Percentiles rank a stretch among this genome's conserved stretches.
Evolutionary conservation across 768 basidiomycete species (phyloP).

Genomic region (Podaxis sp.): DNA sequence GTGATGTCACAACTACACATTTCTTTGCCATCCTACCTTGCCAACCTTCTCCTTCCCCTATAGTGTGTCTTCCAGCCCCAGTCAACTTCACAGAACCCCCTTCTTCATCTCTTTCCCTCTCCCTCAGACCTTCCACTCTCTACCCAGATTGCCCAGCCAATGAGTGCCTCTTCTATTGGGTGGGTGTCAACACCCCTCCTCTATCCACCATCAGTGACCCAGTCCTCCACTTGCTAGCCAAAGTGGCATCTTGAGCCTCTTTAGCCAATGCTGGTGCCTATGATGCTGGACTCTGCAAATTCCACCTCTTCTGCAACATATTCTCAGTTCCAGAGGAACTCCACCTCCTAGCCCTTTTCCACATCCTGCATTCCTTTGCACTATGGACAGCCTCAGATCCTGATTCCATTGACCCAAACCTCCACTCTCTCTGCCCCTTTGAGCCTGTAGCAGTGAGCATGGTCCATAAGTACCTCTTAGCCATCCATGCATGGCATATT

Average conservation of each 20-base stretch:
- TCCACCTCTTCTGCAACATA: constrained; percentile 26
- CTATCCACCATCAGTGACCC: constrained; percentile 22
- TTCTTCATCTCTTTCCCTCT: constrained; percentile 1
- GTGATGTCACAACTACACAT: neutral
- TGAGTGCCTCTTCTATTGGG: constrained; percentile 23
- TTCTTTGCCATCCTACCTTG: no score
- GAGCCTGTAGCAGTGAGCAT: constrained; percentile 29
- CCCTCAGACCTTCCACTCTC: constrained; percentile 20
- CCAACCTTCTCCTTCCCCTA: no score
- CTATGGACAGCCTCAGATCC: constrained; percentile 36
- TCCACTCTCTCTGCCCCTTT: constrained; percentile 20
- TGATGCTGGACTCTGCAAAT: constrained; percentile 25
- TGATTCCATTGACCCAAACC: constrained; percentile 1
- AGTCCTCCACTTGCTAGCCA: constrained; percentile 1
- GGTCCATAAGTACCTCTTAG: constrained; percentile 34
- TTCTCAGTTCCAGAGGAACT: constrained; percentile 28
- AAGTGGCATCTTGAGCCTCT: neutral
- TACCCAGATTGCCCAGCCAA: constrained; percentile 19
- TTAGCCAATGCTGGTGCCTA: constrained; percentile 14
- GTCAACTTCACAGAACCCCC: neutral
- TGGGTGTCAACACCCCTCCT: constrained; percentile 31
- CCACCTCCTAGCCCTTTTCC: constrained; percentile 27
- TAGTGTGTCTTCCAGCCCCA: no score
- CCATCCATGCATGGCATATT: constrained; percentile 37
- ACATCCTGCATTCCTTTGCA: constrained; percentile 32